Base-by-base conservation (phyloP, 164 flowering plant genomes). In the Piper betle region DNA sequence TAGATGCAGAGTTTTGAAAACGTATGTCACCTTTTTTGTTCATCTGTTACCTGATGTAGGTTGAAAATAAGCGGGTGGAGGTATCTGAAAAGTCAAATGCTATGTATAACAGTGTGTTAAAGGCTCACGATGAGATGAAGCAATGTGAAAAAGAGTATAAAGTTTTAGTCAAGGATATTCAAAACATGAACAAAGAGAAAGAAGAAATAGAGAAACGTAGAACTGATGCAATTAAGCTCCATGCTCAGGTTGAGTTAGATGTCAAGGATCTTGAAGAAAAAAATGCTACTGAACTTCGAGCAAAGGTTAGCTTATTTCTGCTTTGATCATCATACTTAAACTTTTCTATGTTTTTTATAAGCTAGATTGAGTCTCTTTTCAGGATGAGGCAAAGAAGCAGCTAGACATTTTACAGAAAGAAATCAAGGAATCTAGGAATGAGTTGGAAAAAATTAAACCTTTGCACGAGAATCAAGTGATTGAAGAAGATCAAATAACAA, bases 201-300 rank as follows among this genome's bases (percentile, higher is more conserved):
- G 91, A 82, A 63, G 75, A 73, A 4, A 64, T 74, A 52, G 96
- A 91, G 72, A 86, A 79, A 66, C 79, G 69, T 40, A 74, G 80
- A 53, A 81, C 79, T 55, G 88, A 83, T 68, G 95, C 91, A 62
- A 77, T 91, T 52, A 81, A 79, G 70, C 80, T 72, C 75, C 86
- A 73, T 68, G 84, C 97, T 64, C 79, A 88, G 68, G 81, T 88
- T 75, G 99, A 91, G 67, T 88, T 88, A 80, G 99, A 94, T 78
- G 80, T 78, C 46, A 79, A 69, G 72, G 99, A 94, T 54, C 57
- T 88, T 25, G 66, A 79, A 66, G 97, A 94, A 75, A 85, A 74
- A 78, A 82, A 81, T 10, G 72, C 82, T 52, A 77, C 75, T 20
- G 82, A 75, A 62, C 55, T 43, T 12, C 79, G 82, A 66, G 79